Evolutionary conservation across 257 asterid species (phyloP).

Genomic region (Pogostemon cablin): DNA sequence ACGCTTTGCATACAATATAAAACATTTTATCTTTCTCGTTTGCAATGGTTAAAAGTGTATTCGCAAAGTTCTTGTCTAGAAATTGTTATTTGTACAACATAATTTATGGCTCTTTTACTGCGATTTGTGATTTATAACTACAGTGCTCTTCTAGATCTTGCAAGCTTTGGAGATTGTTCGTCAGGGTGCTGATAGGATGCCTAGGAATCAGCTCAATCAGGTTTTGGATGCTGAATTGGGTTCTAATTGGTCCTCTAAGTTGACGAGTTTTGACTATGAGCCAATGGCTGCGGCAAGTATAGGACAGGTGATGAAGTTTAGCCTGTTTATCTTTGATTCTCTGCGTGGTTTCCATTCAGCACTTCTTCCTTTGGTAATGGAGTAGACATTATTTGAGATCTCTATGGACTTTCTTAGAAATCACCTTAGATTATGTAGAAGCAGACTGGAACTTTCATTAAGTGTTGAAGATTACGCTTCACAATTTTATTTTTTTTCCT

Average conservation of each 20-base stretch:
- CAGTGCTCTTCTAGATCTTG: conserved; percentile 59
- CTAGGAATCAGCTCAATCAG: conserved; percentile 55
- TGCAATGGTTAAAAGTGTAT: neutral
- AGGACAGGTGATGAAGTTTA: conserved; percentile 70
- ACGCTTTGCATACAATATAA: conserved; percentile 14
- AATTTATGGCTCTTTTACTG: neutral
- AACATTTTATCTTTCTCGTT: conserved; percentile 19
- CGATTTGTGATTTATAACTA: neutral
- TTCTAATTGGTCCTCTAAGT: conserved; percentile 65
- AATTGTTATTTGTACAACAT: neutral
- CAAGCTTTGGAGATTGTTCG: conserved; percentile 96
- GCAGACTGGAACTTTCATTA: neutral
- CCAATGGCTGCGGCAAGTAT: conserved; percentile 98
- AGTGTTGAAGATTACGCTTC: neutral
- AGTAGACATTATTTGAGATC: conserved; percentile 6
- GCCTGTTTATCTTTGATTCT: conserved; percentile 18
- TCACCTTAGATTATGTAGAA: conserved; percentile 2
- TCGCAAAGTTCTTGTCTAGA: conserved; percentile 3
- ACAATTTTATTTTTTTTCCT: neutral
- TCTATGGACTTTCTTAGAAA: conserved; percentile 7
- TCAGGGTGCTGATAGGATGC: conserved; percentile 99
- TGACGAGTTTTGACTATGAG: conserved; percentile 77
- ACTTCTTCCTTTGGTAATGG: conserved; percentile 5
- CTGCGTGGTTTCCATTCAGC: neutral
- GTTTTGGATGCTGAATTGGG: conserved; percentile 88